Conservation (phyloP, 2,329 filamentous ascomycete genomes). For the Pseudogymnoascus sp. region DNA sequence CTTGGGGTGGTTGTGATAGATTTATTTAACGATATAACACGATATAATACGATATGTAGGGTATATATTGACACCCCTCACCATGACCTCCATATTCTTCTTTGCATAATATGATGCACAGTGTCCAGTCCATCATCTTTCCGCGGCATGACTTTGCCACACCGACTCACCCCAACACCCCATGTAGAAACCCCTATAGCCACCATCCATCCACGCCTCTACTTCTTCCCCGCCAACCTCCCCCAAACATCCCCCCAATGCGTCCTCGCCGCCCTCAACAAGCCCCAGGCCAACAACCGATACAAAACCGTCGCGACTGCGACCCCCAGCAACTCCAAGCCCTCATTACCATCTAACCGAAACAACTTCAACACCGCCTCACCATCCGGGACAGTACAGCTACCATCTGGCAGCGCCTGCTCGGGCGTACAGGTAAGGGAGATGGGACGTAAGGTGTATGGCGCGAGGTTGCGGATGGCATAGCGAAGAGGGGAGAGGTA, state of each 20-base stretch:
- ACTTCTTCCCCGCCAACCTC: not conserved
- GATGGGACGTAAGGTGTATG: conserved; percentile 55
- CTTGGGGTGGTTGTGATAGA: not conserved
- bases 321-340: conserved; percentile 53
- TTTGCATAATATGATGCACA: not conserved
- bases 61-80: not conserved
- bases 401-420: conserved; percentile 52
- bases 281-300: conserved; percentile 52
- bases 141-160: too few species aligned
- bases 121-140: too few species aligned
- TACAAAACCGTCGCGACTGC: conserved; percentile 59
- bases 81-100: not conserved
- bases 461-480: conserved; percentile 57
- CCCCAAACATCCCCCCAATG: conserved; percentile 35
- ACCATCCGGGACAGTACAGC: conserved; percentile 59
- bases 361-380: conserved; percentile 62
- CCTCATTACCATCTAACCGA: conserved; percentile 54
- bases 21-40: not conserved
- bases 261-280: conserved; percentile 49
- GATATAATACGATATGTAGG: not conserved
- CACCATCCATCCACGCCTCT: not conserved
- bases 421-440: conserved; percentile 55
- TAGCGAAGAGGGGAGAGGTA: conserved; percentile 68
- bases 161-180: too few species aligned
- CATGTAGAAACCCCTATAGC: not conserved